Conservation (phyloP, 805 yeast genomes). For the Saccharomycopsis schoenii region DNA sequence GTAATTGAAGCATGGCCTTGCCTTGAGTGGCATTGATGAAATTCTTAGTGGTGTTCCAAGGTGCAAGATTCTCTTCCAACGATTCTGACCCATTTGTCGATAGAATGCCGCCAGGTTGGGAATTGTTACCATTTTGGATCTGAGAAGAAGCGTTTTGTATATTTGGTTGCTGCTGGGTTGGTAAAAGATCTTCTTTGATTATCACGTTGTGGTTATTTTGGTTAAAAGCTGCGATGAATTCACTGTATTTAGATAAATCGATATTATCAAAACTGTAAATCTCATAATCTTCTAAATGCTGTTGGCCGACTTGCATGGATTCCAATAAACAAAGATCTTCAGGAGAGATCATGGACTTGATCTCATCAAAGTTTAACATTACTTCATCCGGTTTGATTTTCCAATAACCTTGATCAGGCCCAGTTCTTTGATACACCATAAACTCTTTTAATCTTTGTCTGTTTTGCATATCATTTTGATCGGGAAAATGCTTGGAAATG, state of each 20-base stretch:
- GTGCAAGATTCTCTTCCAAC: constrained; percentile 76
- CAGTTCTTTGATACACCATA: constrained; percentile 93
- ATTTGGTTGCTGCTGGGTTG: neutral
- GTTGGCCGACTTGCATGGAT: constrained; percentile 91
- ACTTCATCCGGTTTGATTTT: constrained; percentile 62
- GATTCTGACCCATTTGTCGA: constrained; percentile 29
- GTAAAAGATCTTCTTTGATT: neutral
- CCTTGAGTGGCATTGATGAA: constrained; percentile 92
- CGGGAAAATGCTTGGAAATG: constrained; percentile 88
- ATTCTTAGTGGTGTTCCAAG: constrained; percentile 91
- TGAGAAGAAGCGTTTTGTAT: neutral
- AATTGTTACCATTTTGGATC: neutral
- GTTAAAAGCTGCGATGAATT: constrained; percentile 19
- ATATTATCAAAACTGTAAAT: constrained; percentile 32
- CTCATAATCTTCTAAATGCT: constrained; percentile 71
- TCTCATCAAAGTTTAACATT: constrained; percentile 66
- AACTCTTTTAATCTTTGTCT: constrained; percentile 92
- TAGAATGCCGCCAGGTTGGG: constrained; percentile 28
- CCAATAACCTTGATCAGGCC: constrained; percentile 94
- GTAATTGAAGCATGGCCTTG: constrained; percentile 90
- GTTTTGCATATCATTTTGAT: constrained; percentile 94
- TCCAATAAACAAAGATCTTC: constrained; percentile 84
- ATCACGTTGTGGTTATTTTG: constrained; percentile 23
- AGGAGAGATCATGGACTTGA: constrained; percentile 77
- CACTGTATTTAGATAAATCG: constrained; percentile 19